phyloP scores from a whole-genome alignment of 768 basidiomycete genomes.

The Pleurotus salmoneostramineus region DNA sequence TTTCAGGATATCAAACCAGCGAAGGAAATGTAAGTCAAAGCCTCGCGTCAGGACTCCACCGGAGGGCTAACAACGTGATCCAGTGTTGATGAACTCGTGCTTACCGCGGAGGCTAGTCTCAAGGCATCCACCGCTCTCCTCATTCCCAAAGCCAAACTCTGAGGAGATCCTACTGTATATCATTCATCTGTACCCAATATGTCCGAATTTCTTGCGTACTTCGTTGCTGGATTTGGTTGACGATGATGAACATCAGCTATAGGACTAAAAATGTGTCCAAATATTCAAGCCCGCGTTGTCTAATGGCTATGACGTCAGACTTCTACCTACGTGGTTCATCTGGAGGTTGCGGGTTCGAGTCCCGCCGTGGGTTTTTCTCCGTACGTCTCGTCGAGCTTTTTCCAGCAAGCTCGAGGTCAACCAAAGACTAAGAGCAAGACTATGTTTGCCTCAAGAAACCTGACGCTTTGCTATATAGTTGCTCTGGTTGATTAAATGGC shows the following conservation, averaged over 20 bases:
- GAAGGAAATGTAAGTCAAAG: slow-evolving; percentile 66
- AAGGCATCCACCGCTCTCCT: slow-evolving; percentile 37
- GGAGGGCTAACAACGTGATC: not conserved
- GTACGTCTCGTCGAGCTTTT: no score
- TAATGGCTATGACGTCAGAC: slow-evolving; percentile 92
- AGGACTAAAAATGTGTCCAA: no score
- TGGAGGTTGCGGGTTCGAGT: slow-evolving; percentile 89
- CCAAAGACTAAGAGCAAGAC: no score
- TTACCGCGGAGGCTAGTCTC: slow-evolving; percentile 60
- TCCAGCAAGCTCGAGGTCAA: no score
- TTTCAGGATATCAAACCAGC: slow-evolving; percentile 88
- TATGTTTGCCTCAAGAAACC: no score
- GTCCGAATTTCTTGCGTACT: no score
- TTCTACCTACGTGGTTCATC: slow-evolving; percentile 53
- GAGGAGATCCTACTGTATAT: slow-evolving; percentile 6
- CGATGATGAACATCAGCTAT: no score
- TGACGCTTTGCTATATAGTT: no score
- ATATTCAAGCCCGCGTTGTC: slow-evolving; percentile 64
- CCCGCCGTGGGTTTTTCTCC: slow-evolving; percentile 63
- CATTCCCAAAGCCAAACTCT: slow-evolving; percentile 49
- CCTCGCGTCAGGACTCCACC: slow-evolving; percentile 1
- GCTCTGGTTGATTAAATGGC: no score
- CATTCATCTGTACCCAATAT: not conserved
- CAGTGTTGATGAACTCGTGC: slow-evolving; percentile 81
- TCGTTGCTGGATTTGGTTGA: no score